Evolutionary conservation across 2,329 filamentous ascomycete species (phyloP).

Genomic region (Lecanicillium sp.): DNA sequence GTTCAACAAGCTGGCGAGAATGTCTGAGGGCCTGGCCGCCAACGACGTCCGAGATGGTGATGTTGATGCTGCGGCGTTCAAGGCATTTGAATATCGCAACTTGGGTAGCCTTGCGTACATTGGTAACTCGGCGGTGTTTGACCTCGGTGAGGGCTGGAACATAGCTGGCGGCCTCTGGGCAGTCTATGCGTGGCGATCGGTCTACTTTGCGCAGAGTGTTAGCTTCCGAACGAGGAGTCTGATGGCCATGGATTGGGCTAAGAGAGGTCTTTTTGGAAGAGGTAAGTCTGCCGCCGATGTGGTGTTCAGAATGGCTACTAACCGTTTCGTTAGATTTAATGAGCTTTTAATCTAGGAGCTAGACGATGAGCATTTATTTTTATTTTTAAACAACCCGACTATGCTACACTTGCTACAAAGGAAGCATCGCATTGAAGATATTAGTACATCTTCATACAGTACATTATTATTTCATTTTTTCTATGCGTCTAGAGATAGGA

Average conservation of each 20-base stretch:
- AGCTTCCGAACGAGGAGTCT: conserved; percentile 82
- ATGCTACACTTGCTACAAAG: too few relatives aligned
- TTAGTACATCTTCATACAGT: too few relatives aligned
- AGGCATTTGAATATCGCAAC: conserved; percentile 89
- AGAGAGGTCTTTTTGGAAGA: conserved; percentile 88
- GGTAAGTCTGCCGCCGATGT: conserved; percentile 48
- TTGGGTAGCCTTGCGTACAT: conserved; percentile 90
- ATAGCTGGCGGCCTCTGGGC: conserved; percentile 79
- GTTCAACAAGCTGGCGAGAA: conserved; percentile 81
- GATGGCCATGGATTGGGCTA: conserved; percentile 98
- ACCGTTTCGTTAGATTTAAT: conserved; percentile 21
- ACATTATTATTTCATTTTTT: too few relatives aligned
- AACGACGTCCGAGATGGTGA: conserved; percentile 87
- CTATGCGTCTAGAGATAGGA: too few relatives aligned
- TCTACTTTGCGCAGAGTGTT: conserved; percentile 97
- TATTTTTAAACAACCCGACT: too few relatives aligned
- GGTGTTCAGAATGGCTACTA: background rate
- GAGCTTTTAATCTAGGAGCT: conserved; percentile 22
- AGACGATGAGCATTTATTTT: too few relatives aligned
- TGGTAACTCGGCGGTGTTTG: conserved; percentile 93
- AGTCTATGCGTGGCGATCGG: conserved; percentile 90
- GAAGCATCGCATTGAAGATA: too few relatives aligned
- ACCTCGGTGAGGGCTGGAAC: conserved; percentile 69
- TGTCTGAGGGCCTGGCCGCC: conserved; percentile 62
- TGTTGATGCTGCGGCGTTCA: conserved; percentile 85